These are phyloP conservation scores for Triglochin maritima DNA, from an alignment of 106 monocot genomes.

Conservation along the genomic window DNA sequence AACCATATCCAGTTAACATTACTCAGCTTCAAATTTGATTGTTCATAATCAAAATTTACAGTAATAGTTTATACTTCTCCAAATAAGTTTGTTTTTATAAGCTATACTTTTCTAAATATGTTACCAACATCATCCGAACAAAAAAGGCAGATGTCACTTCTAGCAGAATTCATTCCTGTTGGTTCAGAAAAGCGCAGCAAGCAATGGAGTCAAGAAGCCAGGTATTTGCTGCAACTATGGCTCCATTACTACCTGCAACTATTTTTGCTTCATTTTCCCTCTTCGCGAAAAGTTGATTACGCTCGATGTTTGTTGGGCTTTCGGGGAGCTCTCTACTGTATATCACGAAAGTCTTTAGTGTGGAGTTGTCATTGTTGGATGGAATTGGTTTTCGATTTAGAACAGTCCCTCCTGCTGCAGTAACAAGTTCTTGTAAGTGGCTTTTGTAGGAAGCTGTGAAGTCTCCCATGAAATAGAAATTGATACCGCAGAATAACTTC, in stretches of 20 bases:
- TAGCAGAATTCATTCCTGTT: no score
- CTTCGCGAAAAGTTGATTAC: neutral
- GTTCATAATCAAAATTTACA: no score
- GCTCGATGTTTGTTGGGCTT: conserved; percentile 2
- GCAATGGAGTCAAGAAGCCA: conserved; percentile 91
- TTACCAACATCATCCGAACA: no score
- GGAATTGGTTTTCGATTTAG: conserved; percentile 68
- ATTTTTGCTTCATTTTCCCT: conserved; percentile 39
- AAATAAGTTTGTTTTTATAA: no score
- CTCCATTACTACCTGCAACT: conserved; percentile 51
- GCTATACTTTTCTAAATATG: no score
- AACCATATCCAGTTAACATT: no score
- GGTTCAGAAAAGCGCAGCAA: conserved; percentile 41
- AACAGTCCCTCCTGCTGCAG: conserved; percentile 58
- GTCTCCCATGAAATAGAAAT: conserved; percentile 70
- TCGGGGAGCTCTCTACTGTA: conserved; percentile 51
- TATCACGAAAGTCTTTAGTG: conserved; percentile 31
- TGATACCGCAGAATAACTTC: conserved; percentile 45
- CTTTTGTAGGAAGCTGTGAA: conserved; percentile 55
- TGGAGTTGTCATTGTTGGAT: conserved; percentile 23
- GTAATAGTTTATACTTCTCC: no score
- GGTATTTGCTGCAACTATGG: conserved; percentile 41
- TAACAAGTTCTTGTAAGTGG: conserved; percentile 67
- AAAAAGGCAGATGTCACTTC: no score
- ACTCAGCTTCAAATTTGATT: no score